Evolutionary conservation across 2,329 filamentous ascomycete species (phyloP).

Genomic region (Fusarium sp.): DNA sequence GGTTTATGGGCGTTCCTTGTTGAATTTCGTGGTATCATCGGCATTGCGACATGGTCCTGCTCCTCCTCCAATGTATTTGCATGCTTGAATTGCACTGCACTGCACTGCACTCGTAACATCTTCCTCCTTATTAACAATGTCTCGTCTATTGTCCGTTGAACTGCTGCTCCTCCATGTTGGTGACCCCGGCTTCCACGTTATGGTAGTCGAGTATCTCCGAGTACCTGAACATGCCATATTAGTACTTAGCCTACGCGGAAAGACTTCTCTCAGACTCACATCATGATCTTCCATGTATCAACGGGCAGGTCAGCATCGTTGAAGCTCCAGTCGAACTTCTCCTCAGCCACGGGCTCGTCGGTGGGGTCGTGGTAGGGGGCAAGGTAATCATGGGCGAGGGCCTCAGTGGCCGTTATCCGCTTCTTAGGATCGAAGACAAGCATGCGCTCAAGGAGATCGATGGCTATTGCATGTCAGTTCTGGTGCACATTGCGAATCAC

Average conservation of each 20-base stretch:
- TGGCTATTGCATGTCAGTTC: slow-evolving; percentile 65
- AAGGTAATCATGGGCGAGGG: slow-evolving; percentile 91
- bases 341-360: slow-evolving; percentile 93
- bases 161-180: slow-evolving; percentile 53
- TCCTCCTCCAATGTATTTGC: slow-evolving; percentile 34
- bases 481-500: background rate
- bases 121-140: slow-evolving; percentile 49
- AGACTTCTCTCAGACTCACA: slow-evolving; percentile 68
- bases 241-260: background rate
- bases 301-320: slow-evolving; percentile 97
- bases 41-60: slow-evolving; percentile 39
- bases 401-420: slow-evolving; percentile 87
- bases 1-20: slow-evolving; percentile 37
- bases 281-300: slow-evolving; percentile 99
- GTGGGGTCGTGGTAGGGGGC: slow-evolving; percentile 97
- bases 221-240: slow-evolving; percentile 73
- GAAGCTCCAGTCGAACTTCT: slow-evolving; percentile 99
- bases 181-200: slow-evolving; percentile 77
- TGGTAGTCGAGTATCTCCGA: slow-evolving; percentile 99
- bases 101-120: slow-evolving; percentile 31
- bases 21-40: slow-evolving; percentile 53
- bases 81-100: slow-evolving; percentile 1
- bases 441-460: slow-evolving; percentile 96
- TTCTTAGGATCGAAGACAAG: slow-evolving; percentile 98
- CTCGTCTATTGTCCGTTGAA: slow-evolving; percentile 51